phyloP scores from a whole-genome alignment of 2,329 filamentous ascomycete genomes.

The Hypoxylon sp. region DNA sequence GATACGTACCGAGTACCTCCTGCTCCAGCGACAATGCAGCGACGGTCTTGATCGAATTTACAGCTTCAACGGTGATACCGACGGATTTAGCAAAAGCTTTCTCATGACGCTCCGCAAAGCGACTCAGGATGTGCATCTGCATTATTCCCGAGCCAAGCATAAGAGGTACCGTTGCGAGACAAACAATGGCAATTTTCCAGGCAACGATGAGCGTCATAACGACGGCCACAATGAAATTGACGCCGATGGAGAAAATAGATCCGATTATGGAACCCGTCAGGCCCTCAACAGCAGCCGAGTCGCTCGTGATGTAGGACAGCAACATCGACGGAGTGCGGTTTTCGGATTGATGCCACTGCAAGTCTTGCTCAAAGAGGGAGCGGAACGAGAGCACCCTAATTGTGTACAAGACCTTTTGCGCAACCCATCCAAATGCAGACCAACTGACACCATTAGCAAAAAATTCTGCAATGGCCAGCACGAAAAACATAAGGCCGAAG shows the following conservation, averaged over 20 bases:
- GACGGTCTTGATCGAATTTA: constrained; percentile 75
- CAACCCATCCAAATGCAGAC: constrained; percentile 67
- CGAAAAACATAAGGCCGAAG: constrained; percentile 62
- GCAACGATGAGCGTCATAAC: constrained; percentile 79
- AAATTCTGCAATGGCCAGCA: constrained; percentile 69
- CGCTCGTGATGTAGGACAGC: constrained; percentile 77
- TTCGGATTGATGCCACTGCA: constrained; percentile 79
- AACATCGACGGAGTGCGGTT: constrained; percentile 73
- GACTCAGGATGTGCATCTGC: constrained; percentile 74
- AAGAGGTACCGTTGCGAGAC: constrained; percentile 77
- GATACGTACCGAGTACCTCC: constrained; percentile 68
- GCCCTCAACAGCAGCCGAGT: constrained; percentile 76
- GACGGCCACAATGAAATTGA: constrained; percentile 78
- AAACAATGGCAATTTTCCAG: constrained; percentile 83
- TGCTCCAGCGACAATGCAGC: constrained; percentile 69
- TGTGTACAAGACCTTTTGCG: constrained; percentile 75
- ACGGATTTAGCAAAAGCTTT: constrained; percentile 75
- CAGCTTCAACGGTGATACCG: constrained; percentile 76
- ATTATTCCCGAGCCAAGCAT: constrained; percentile 78
- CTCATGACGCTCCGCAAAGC: constrained; percentile 74
- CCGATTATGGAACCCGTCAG: constrained; percentile 80
- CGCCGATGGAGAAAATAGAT: constrained; percentile 75
- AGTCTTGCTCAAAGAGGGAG: constrained; percentile 75
- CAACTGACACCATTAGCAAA: constrained; percentile 73
- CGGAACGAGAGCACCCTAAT: constrained; percentile 76